Conservation (phyloP, 805 yeast genomes). For the Candida yuanshanica region DNA sequence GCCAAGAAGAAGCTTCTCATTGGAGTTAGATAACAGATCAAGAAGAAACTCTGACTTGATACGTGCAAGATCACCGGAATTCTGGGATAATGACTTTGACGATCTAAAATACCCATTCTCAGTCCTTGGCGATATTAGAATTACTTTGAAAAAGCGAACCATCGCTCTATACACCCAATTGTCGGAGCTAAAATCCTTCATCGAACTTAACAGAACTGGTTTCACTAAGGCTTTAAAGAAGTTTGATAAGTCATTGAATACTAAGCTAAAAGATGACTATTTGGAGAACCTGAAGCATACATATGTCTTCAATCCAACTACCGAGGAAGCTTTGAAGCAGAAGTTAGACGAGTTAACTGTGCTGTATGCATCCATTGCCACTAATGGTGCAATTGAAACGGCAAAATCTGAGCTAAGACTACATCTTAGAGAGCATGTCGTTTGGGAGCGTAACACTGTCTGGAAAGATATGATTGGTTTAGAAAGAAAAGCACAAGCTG, state of each 20-base stretch:
- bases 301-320: constrained; percentile 46
- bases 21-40: constrained; percentile 14
- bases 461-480: constrained; percentile 95
- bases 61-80: constrained; percentile 21
- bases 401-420: constrained; percentile 47
- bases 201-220: constrained; percentile 84
- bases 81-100: constrained; percentile 22
- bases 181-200: constrained; percentile 76
- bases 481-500: constrained; percentile 82
- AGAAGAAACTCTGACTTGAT: constrained; percentile 12
- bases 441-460: constrained; percentile 96
- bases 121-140: constrained; percentile 28
- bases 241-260: constrained; percentile 77
- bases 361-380: constrained; percentile 49
- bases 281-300: constrained; percentile 41
- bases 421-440: constrained; percentile 83
- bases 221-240: constrained; percentile 86
- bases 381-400: constrained; percentile 31
- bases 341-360: constrained; percentile 48
- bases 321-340: constrained; percentile 43
- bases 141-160: constrained; percentile 63
- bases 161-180: constrained; percentile 64
- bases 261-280: constrained; percentile 55
- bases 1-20: constrained; percentile 22
- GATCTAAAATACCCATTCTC: constrained; percentile 17